Conservation (phyloP, 2,329 filamentous ascomycete genomes). For the Colletotrichum falcatum region DNA sequence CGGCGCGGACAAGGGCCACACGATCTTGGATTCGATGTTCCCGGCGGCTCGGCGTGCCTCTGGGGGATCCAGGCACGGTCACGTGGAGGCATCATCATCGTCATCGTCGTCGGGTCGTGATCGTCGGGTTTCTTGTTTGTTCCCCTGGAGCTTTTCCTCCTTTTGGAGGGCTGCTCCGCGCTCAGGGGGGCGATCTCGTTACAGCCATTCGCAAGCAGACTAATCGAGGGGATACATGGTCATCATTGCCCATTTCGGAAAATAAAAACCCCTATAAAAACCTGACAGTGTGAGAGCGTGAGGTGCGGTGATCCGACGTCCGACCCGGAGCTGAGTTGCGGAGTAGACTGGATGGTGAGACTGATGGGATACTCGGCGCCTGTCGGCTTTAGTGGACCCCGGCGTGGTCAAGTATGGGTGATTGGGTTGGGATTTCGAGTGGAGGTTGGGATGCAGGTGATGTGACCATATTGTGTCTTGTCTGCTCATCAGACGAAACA, state of each 20-base stretch:
- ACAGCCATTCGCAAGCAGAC: not conserved
- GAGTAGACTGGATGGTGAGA: conserved; percentile 19
- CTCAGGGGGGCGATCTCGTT: not conserved
- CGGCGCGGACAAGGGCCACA: conserved; percentile 39
- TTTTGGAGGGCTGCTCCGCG: conserved; percentile 6
- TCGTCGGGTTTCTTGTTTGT: not conserved
- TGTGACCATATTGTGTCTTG: not conserved
- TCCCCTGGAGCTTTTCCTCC: not conserved
- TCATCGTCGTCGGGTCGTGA: too few relatives aligned
- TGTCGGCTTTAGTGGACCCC: not conserved
- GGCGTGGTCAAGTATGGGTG: not conserved
- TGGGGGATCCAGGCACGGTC: not conserved
- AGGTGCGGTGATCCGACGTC: not conserved
- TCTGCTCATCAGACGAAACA: not conserved
- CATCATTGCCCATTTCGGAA: not conserved
- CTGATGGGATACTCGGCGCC: conserved; percentile 20
- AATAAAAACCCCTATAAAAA: too few relatives aligned
- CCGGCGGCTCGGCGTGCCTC: conserved; percentile 17
- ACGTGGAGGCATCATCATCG: not conserved
- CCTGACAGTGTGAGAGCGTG: not conserved
- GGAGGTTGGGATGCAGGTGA: not conserved
- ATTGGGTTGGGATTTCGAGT: not conserved
- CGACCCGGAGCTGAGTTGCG: not conserved
- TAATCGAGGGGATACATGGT: too few relatives aligned
- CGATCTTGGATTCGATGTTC: conserved; percentile 9